A percentile compares a stretch with the other conserved stretches of the same genome.
Conservation (phyloP, 768 basidiomycete genomes). For the Collybia sp. region DNA sequence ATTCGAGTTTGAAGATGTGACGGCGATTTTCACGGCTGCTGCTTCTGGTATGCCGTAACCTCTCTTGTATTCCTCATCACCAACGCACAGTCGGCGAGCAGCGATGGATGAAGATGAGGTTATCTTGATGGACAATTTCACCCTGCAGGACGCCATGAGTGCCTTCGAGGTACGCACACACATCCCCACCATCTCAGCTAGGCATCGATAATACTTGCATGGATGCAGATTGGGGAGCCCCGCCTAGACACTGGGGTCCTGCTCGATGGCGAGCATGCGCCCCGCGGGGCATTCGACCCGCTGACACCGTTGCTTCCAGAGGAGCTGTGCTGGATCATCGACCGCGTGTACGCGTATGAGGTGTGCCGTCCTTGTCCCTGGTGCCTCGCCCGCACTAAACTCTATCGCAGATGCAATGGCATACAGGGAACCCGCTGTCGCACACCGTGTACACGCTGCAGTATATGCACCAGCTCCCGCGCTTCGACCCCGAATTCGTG, state of each 20-base stretch:
- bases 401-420: constrained; percentile 75
- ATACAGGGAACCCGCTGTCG: constrained; percentile 76
- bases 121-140: constrained; percentile 64
- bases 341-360: constrained; percentile 74
- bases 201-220: background rate
- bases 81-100: constrained; percentile 6
- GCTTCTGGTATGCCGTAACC: constrained; percentile 44
- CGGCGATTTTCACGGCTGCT: constrained; percentile 53
- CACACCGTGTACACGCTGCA: constrained; percentile 82
- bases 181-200: too few species aligned
- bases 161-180: constrained; percentile 67
- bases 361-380: constrained; percentile 32
- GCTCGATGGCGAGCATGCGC: constrained; percentile 27
- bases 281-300: constrained; percentile 54
- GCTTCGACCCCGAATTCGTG: constrained; percentile 54
- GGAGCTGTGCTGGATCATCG: constrained; percentile 88
- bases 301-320: constrained; percentile 60
- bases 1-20: constrained; percentile 61
- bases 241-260: constrained; percentile 81
- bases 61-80: background rate
- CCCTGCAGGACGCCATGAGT: constrained; percentile 89
- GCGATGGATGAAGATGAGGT: constrained; percentile 64
- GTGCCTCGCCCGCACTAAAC: constrained; percentile 5
- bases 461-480: constrained; percentile 60
- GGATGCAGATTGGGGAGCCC: constrained; percentile 78